Base-by-base conservation (phyloP, 805 yeast genomes). In the Kazachstania psychrophila region DNA sequence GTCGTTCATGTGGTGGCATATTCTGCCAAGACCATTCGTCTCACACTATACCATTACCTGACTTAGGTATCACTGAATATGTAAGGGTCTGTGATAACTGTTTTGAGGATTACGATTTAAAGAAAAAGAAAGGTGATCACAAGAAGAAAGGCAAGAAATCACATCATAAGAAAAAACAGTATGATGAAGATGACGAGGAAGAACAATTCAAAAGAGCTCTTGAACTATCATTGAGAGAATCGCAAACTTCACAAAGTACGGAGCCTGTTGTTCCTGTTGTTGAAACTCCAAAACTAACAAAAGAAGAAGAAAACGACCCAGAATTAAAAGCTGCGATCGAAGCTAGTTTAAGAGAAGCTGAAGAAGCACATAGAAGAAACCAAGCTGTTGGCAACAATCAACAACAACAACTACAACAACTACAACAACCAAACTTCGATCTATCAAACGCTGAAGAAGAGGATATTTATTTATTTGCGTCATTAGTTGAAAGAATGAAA, bases 1-100 rank as follows among this genome's bases (percentile, higher is more conserved):
- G 98, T 60, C 72, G 98, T 36, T 81, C 94, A 36, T 92, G 98
- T 62, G 98, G 98, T 17, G 96, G 96, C 3, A 95, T 86, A 0
- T 89, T 72, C 54, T 79, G 94, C 58, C 88, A 83, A 45, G 70
- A 74, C 5, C 95, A 94, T 59, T 85, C 96, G n/a, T 65, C 79
- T 2, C 75, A 83, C 46, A 66, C 59, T 33, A 65, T 77, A 23
- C 78, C 88, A 8, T 64, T 92, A 38, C 89, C 94, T 0, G 79
- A 80, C 31, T 68, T 85, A 34, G 98, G 98, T 0, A 85, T 92
- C 28, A 73, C 75, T 45, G 85, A 81, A 37, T 85, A 94, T 0
- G 97, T 89, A 1, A 70, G 98, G 38, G 96, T 89, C 0, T 92
- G 98, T 61, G 96, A 87, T 49, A 80, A 81, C 41, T 92, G 98